Evolutionary conservation across 176 grass and related monocot species (phyloP).

Genomic region (Tillandsia fasciculata): DNA sequence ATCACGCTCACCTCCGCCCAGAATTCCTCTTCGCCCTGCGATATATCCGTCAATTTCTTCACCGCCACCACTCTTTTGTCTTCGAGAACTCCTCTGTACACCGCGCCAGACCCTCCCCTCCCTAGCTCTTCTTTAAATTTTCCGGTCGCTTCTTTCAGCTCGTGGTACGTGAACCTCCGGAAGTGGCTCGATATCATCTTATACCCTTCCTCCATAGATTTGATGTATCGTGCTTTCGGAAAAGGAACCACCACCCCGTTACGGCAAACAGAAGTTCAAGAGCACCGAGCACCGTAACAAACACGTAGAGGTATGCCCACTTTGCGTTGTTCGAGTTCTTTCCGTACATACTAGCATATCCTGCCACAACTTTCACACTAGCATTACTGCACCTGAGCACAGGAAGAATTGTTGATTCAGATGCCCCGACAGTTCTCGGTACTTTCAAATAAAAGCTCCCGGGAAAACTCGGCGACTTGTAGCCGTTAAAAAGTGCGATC

Average conservation of each 20-base stretch:
- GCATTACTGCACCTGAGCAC: slow-evolving; percentile 36
- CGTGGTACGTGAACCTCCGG: slow-evolving; percentile 36
- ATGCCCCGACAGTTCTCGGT: slow-evolving; percentile 22
- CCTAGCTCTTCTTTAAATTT: slow-evolving; percentile 53
- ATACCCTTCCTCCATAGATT: slow-evolving; percentile 41
- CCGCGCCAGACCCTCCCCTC: slow-evolving; percentile 23
- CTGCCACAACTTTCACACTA: slow-evolving; percentile 8
- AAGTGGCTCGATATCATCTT: slow-evolving; percentile 33
- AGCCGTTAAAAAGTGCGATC: slow-evolving; percentile 50
- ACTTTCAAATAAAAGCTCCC: slow-evolving; percentile 59
- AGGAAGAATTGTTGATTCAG: slow-evolving; percentile 14
- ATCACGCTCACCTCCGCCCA: slow-evolving; percentile 50
- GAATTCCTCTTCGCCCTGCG: slow-evolving; percentile 41
- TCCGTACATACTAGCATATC: slow-evolving; percentile 17
- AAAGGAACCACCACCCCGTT: slow-evolving; percentile 32
- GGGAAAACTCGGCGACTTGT: slow-evolving; percentile 34
- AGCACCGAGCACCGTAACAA: slow-evolving; percentile 20
- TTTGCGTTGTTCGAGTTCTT: slow-evolving; percentile 27
- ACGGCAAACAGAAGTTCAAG: slow-evolving; percentile 15
- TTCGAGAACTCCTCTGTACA: slow-evolving; percentile 38
- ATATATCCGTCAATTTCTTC: slow-evolving; percentile 31
- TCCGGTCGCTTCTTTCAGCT: slow-evolving; percentile 33
- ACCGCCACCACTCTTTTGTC: slow-evolving; percentile 40
- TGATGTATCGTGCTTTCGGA: slow-evolving; percentile 12
- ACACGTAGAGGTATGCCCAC: slow-evolving; percentile 59